Percentiles rank a stretch among this genome's conserved stretches.
Conservation (phyloP, 345 rosid genomes). For the Firmiana major region DNA sequence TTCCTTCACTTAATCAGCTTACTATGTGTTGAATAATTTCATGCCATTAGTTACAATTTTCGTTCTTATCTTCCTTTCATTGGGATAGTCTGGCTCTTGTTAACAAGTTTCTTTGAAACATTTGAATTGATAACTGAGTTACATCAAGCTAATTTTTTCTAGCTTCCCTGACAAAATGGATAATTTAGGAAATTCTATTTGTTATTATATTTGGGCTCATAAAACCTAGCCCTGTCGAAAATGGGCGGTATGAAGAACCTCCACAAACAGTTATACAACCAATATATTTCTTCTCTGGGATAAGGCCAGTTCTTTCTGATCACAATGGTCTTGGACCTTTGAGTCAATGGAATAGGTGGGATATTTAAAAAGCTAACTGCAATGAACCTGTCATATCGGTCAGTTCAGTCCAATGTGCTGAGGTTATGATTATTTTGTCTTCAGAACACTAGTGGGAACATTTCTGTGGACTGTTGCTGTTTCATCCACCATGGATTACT, state of each 20-base stretch:
- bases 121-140: background rate
- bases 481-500: background rate
- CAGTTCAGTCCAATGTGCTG: background rate
- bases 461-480: background rate
- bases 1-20: background rate
- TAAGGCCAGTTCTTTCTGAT: background rate
- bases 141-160: background rate
- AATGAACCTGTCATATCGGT: background rate
- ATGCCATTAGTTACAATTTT: slow-evolving; percentile 1
- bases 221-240: background rate
- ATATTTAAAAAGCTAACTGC: background rate
- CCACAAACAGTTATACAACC: background rate
- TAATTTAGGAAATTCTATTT: background rate
- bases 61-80: background rate
- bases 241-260: background rate
- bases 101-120: background rate
- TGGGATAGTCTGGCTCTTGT: background rate
- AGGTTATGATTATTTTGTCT: background rate
- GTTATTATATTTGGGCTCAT: background rate
- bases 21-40: background rate
- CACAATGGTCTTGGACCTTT: background rate
- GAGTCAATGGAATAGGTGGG: background rate
- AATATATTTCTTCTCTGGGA: background rate
- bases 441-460: background rate
- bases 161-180: background rate